Base-by-base conservation (phyloP, 352 stramenopile species). In the Phytopythium montanum region DNA sequence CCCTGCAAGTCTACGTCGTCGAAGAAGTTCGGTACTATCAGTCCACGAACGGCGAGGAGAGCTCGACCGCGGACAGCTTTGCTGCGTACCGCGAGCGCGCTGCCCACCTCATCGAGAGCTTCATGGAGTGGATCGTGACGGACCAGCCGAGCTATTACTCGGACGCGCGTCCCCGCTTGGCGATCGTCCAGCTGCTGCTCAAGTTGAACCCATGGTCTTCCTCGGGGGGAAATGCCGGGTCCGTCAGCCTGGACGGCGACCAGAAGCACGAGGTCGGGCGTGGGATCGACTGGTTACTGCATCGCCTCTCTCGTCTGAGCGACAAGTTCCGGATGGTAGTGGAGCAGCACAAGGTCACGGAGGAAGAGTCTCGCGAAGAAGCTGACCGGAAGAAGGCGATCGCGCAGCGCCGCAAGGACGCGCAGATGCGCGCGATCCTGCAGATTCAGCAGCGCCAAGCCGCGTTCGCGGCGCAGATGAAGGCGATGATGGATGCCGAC, bases 241-340 rank as follows among this genome's bases (percentile, higher is more conserved):
- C 77, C 68, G 77, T 81, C 18, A 81, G 80, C 34, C 54, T 93
- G 26, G 84, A 93, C 45, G 84, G 84, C 13, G 84, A 93, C 60
- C 84, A 91, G 53, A 93, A 93, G 57, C 84, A 93, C 59, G 84
- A 93, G 64, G 86, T 91, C 51, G 84, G 84, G 19, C 81, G 84
- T 44, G 84, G 79, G 0, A 73, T 93, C 31, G 84, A 93, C 59
- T 93, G 84, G 84, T 56, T 93, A 16, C 56, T 91, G n/a, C 84
- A 89, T 59, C 71, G 84, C 0, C 53, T 91, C 7, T 77, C 77
- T 16, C 76, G 79, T 23, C 66, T 87, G 29, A 75, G 77, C 56
- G 61, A 54, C 14, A 54, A 63, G 16, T 93, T 79, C 33, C 66
- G 74, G 33, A 60, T 42, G 23, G 48, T 82, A 6, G 75, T 90